These are phyloP conservation scores for Suillus spraguei DNA, from an alignment of 768 basidiomycete species.

Conservation along the genomic window DNA sequence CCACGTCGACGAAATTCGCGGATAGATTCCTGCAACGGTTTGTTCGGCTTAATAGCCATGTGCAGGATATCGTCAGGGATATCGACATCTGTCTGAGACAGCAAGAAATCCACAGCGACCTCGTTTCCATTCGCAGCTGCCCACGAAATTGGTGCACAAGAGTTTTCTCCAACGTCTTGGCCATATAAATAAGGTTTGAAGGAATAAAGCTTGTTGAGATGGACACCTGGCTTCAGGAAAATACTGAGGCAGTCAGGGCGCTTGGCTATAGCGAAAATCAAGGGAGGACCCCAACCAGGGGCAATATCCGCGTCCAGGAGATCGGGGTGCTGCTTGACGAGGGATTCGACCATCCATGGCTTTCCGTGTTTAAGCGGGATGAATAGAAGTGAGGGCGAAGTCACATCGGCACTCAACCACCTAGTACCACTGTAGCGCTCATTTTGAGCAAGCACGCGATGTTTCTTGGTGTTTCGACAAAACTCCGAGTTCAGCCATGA, in stretches of 20 bases:
- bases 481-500: background rate
- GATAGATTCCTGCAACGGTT: background rate
- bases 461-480: background rate
- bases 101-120: background rate
- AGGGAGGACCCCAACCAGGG: too few species aligned
- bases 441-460: background rate
- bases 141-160: background rate
- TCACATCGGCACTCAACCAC: background rate
- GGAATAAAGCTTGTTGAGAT: too few species aligned
- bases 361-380: too few species aligned
- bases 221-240: too few species aligned
- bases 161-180: accelerated
- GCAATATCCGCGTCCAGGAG: too few species aligned
- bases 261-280: too few species aligned
- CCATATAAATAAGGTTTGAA: too few species aligned
- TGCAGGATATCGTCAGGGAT: background rate
- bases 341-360: too few species aligned
- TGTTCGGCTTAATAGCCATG: background rate
- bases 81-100: background rate
- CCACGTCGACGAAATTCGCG: background rate
- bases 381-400: too few species aligned
- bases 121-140: background rate
- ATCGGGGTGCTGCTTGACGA: too few species aligned
- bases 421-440: too few species aligned
- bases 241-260: too few species aligned